A percentile compares a stretch with the other conserved stretches of the same genome.
These are phyloP conservation scores for Corylus heterophylla DNA, from an alignment of 306 rosid genomes.

Conservation along the genomic window DNA sequence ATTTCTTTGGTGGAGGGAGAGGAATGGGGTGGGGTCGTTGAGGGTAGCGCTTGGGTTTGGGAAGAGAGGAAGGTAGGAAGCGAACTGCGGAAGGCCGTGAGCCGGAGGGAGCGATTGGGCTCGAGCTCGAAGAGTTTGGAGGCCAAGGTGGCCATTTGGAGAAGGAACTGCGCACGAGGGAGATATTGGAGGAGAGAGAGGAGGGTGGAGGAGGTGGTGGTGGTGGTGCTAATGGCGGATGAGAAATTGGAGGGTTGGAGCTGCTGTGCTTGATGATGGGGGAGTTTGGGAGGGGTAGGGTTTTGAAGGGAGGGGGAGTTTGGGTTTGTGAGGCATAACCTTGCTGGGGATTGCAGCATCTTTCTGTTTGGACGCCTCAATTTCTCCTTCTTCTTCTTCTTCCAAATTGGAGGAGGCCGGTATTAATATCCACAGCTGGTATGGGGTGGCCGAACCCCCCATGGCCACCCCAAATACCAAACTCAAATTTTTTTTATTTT, in stretches of 20 bases:
- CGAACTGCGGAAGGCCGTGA: slow-evolving; percentile 71
- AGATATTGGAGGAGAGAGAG: slow-evolving; percentile 87
- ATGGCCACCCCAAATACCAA: no score
- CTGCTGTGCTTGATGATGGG: slow-evolving; percentile 43
- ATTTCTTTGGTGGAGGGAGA: slow-evolving; percentile 68
- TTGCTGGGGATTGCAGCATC: slow-evolving; percentile 70
- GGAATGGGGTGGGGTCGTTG: slow-evolving; percentile 41
- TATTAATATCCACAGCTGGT: no score
- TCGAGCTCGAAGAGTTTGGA: slow-evolving; percentile 77
- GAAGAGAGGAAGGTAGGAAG: slow-evolving; percentile 76
- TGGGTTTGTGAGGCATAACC: slow-evolving; percentile 79
- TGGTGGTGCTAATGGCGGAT: slow-evolving; percentile 27
- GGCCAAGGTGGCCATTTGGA: slow-evolving; percentile 75
- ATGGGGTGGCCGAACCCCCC: no score
- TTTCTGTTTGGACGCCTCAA: neutral
- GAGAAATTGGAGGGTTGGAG: slow-evolving; percentile 21
- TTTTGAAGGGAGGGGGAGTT: slow-evolving; percentile 74
- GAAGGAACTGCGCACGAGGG: slow-evolving; percentile 82
- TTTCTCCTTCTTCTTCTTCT: neutral
- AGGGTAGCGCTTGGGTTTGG: slow-evolving; percentile 36
- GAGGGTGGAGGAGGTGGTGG: slow-evolving; percentile 52
- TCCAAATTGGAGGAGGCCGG: no score
- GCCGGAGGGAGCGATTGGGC: slow-evolving; percentile 72
- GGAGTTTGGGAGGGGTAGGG: slow-evolving; percentile 67
- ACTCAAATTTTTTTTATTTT: no score